A percentile compares a stretch with the other conserved stretches of the same genome.
phyloP scores from a whole-genome alignment of 2,329 filamentous ascomycete genomes.

The Periglandula ipomoeae region DNA sequence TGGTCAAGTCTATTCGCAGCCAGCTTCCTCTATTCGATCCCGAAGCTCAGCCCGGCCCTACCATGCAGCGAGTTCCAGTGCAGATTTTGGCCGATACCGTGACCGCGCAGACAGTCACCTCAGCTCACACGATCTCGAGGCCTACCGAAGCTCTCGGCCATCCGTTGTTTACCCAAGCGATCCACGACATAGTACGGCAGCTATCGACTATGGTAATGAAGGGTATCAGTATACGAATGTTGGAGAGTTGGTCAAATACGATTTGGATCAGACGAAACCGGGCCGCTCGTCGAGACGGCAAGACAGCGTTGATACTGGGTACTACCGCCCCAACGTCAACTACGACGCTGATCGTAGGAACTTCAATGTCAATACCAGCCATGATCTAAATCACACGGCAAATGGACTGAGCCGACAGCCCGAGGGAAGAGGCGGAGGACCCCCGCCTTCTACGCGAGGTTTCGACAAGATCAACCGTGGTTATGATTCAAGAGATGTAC shows the following conservation, averaged over 20 bases:
- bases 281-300: slow-evolving; percentile 31
- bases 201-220: slow-evolving; percentile 46
- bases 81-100: slow-evolving; percentile 40
- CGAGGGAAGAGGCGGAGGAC: slow-evolving; percentile 38
- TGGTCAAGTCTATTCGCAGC: slow-evolving; percentile 42
- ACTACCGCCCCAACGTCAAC: slow-evolving; percentile 47
- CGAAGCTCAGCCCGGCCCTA: slow-evolving; percentile 39
- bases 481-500: slow-evolving; percentile 37
- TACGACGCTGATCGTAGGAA: slow-evolving; percentile 36
- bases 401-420: slow-evolving; percentile 26
- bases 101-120: slow-evolving; percentile 38
- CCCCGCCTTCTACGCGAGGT: slow-evolving; percentile 60
- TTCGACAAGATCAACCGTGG: slow-evolving; percentile 58
- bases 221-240: slow-evolving; percentile 57
- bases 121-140: slow-evolving; percentile 30
- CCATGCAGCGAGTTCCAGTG: slow-evolving; percentile 39
- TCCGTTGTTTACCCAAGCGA: slow-evolving; percentile 35
- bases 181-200: slow-evolving; percentile 32
- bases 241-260: slow-evolving; percentile 51
- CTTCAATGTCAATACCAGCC: slow-evolving; percentile 36
- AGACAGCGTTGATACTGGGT: slow-evolving; percentile 46
- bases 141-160: slow-evolving; percentile 38
- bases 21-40: slow-evolving; percentile 47
- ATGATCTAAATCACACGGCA: slow-evolving; percentile 35
- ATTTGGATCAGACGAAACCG: slow-evolving; percentile 43